Percentiles rank a stretch among this genome's conserved stretches.
These are phyloP conservation scores for Perilla frutescens DNA, from an alignment of 257 asterid genomes.

Conservation along the genomic window DNA sequence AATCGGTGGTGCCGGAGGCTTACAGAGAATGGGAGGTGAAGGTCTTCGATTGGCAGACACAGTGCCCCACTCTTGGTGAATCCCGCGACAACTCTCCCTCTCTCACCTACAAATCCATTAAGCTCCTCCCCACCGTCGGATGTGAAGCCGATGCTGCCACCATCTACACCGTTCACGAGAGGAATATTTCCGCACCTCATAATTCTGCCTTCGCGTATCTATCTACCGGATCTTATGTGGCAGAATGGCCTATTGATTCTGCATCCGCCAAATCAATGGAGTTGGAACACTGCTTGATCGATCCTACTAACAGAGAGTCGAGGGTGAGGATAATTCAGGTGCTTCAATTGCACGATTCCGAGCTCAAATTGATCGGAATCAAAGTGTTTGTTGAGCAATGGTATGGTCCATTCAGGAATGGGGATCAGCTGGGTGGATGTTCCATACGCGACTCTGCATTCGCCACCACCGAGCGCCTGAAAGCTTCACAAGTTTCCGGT, in stretches of 20 bases:
- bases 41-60: conserved; percentile 95
- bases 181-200: conserved; percentile 34
- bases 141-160: conserved; percentile 98
- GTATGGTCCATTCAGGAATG: conserved; percentile 94
- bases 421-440: conserved; percentile 98
- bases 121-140: conserved; percentile 90
- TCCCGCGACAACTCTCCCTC: conserved; percentile 32
- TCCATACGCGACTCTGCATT: conserved; percentile 89
- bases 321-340: conserved; percentile 69
- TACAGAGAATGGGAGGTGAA: conserved; percentile 91
- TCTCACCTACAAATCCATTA: conserved; percentile 61
- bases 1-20: conserved; percentile 85
- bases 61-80: conserved; percentile 90
- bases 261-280: conserved; percentile 36
- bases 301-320: conserved; percentile 64
- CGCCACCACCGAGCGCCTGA: conserved; percentile 69
- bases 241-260: conserved; percentile 49
- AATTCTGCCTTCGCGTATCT: conserved; percentile 59
- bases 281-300: conserved; percentile 81
- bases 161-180: conserved; percentile 51
- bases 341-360: conserved; percentile 34
- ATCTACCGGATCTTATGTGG: conserved; percentile 70
- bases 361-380: conserved; percentile 46
- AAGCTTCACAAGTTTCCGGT: conserved; percentile 53
- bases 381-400: conserved; percentile 82